phyloP scores from a whole-genome alignment of 2,329 filamentous ascomycete genomes.

The Aspergillus nomiae region DNA sequence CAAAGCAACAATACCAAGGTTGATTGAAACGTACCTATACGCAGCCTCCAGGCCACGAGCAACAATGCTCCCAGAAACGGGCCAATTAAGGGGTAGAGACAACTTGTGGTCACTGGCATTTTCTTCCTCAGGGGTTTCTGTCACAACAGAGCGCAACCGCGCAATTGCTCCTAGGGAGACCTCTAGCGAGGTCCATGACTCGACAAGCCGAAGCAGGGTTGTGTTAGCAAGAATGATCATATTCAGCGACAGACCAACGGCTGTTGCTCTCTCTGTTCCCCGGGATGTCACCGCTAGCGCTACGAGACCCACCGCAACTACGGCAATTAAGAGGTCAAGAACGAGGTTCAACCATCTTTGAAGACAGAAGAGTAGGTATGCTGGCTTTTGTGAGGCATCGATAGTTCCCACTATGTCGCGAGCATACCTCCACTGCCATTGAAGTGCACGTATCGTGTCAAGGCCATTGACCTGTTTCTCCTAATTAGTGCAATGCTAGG shows the following conservation, averaged over 20 bases:
- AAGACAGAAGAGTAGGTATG: conserved; percentile 23
- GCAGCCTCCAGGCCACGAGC: background rate
- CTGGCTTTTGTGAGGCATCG: conserved; percentile 21
- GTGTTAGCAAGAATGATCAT: conserved; percentile 51
- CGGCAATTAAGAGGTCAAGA: conserved; percentile 19
- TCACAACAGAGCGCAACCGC: background rate
- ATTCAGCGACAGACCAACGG: conserved; percentile 49
- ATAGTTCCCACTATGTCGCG: conserved; percentile 4
- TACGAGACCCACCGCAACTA: conserved; percentile 11
- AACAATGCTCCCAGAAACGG: background rate
- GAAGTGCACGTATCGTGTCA: conserved; percentile 18
- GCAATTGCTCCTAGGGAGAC: conserved; percentile 55
- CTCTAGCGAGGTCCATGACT: conserved; percentile 55
- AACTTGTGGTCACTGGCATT: background rate
- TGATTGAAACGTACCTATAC: background rate
- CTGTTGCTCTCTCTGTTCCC: conserved; percentile 39
- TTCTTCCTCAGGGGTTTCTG: background rate
- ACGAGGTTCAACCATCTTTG: conserved; percentile 25
- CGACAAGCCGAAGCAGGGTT: conserved; percentile 45
- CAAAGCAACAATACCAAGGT: background rate
- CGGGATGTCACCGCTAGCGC: conserved; percentile 15
- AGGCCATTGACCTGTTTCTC: conserved; percentile 10
- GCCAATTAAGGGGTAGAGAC: background rate
- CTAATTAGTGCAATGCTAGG: no score
- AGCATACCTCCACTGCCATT: conserved; percentile 7